Conservation (phyloP, 768 basidiomycete species). For the Boletus patriciae region DNA sequence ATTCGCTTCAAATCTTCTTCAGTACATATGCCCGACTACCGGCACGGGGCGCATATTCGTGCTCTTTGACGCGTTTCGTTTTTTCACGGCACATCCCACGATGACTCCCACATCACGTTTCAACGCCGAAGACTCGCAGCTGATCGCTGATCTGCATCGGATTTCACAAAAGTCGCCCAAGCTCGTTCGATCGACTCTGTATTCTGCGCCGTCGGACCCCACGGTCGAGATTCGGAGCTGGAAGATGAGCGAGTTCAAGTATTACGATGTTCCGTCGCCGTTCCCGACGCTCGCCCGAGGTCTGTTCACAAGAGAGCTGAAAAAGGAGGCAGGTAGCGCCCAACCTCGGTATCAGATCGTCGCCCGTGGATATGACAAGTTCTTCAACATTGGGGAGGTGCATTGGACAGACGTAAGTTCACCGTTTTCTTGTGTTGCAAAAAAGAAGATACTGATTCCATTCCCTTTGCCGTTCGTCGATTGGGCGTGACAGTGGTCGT, state of each 20-base stretch:
- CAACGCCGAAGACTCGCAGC: constrained; percentile 51
- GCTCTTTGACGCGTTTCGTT: constrained; percentile 3
- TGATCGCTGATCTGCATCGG: constrained; percentile 53
- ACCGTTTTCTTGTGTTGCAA: neutral
- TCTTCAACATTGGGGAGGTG: constrained; percentile 97
- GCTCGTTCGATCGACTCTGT: constrained; percentile 60
- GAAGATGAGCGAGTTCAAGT: constrained; percentile 99
- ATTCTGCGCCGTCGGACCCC: constrained; percentile 58
- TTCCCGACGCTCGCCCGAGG: constrained; percentile 96
- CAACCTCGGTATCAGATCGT: constrained; percentile 62
- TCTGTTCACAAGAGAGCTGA: constrained; percentile 66
- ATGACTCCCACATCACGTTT: constrained; percentile 26
- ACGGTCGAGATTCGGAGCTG: constrained; percentile 69
- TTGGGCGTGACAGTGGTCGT: constrained; percentile 60
- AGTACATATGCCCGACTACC: constrained; percentile 14
- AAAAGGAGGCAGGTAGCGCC: constrained; percentile 30
- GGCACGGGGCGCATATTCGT: neutral
- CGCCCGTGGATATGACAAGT: constrained; percentile 95
- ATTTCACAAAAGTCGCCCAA: constrained; percentile 59
- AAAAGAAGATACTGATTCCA: neutral
- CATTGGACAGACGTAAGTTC: constrained; percentile 85
- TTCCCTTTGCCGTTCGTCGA: neutral
- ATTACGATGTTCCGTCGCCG: constrained; percentile 83
- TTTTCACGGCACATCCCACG: constrained; percentile 1
- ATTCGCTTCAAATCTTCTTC: neutral